Percentiles rank a stretch among this genome's conserved stretches.
Evolutionary conservation across 306 rosid species (phyloP).

Genomic region (Quercus variabilis): DNA sequence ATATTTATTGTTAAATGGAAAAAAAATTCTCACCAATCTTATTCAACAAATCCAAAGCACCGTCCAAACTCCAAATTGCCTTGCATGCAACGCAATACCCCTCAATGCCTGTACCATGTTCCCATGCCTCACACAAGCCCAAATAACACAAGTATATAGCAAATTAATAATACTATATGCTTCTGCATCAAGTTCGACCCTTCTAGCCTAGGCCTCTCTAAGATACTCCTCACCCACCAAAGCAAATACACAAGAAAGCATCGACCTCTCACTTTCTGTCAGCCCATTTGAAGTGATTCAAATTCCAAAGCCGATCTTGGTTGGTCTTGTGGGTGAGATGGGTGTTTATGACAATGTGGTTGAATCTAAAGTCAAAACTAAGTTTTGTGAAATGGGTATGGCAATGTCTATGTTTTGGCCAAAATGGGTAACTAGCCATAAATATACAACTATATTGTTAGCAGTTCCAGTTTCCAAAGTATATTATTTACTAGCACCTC

Average conservation of each 20-base stretch:
- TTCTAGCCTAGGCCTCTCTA: slow-evolving; percentile 26
- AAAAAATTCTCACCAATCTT: slow-evolving; percentile 36
- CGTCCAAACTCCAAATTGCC: slow-evolving; percentile 33
- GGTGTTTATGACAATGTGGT: slow-evolving; percentile 25
- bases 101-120: slow-evolving; percentile 46
- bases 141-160: slow-evolving; percentile 45
- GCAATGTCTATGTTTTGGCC: too few species aligned
- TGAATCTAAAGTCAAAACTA: slow-evolving; percentile 4
- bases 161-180: slow-evolving; percentile 35
- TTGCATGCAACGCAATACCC: slow-evolving; percentile 42
- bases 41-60: slow-evolving; percentile 52
- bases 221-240: too few species aligned
- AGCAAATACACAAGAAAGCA: too few species aligned
- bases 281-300: slow-evolving; percentile 36
- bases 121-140: slow-evolving; percentile 59
- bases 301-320: slow-evolving; percentile 31
- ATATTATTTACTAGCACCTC: too few species aligned
- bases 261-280: slow-evolving; percentile 14
- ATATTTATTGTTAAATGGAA: too few species aligned
- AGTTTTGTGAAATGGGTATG: not conserved
- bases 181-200: slow-evolving; percentile 49
- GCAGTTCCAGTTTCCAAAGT: too few species aligned
- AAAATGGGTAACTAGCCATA: too few species aligned
- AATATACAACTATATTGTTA: too few species aligned
- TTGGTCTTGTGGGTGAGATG: slow-evolving; percentile 36